Percentiles rank a stretch among this genome's conserved stretches.
Conservation (phyloP, 192 early-diverging fungal genomes). For the Linnemannia exigua region DNA sequence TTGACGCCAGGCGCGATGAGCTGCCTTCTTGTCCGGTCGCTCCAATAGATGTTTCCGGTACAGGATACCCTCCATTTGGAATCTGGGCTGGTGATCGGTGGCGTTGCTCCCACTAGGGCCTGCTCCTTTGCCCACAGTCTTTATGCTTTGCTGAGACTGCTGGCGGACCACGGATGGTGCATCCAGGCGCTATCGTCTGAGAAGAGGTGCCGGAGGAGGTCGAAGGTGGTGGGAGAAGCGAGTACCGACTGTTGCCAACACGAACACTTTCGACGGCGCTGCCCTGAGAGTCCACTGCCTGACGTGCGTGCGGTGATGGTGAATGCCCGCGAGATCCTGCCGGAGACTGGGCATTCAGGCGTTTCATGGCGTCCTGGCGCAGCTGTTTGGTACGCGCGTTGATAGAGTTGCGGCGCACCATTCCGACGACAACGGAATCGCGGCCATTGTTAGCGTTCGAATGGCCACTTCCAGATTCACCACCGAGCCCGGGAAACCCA, state of each 20-base stretch:
- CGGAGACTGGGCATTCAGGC: slow-evolving; percentile 12
- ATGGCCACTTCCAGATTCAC: slow-evolving; percentile 8
- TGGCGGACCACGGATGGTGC: not conserved
- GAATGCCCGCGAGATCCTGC: not conserved
- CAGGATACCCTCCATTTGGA: slow-evolving; percentile 78
- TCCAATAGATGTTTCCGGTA: slow-evolving; percentile 89
- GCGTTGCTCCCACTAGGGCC: slow-evolving; percentile 11
- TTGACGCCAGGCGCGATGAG: slow-evolving; percentile 86
- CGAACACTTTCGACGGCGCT: not conserved
- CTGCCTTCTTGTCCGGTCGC: slow-evolving; percentile 78
- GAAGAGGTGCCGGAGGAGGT: not conserved
- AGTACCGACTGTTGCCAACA: slow-evolving; percentile 5
- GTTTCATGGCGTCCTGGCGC: slow-evolving; percentile 31
- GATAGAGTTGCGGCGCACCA: slow-evolving; percentile 31
- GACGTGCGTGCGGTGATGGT: not conserved
- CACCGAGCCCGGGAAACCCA: slow-evolving; percentile 5
- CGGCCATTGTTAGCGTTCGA: not conserved
- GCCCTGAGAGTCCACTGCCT: not conserved
- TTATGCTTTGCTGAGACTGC: not conserved
- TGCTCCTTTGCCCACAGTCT: not conserved
- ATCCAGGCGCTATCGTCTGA: not conserved
- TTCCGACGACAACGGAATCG: not conserved
- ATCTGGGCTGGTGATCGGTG: slow-evolving; percentile 30
- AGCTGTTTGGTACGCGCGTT: slow-evolving; percentile 34
- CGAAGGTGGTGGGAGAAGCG: slow-evolving; percentile 1